Conservation (phyloP, 805 yeast genomes). For the Lachancea nothofagi region DNA sequence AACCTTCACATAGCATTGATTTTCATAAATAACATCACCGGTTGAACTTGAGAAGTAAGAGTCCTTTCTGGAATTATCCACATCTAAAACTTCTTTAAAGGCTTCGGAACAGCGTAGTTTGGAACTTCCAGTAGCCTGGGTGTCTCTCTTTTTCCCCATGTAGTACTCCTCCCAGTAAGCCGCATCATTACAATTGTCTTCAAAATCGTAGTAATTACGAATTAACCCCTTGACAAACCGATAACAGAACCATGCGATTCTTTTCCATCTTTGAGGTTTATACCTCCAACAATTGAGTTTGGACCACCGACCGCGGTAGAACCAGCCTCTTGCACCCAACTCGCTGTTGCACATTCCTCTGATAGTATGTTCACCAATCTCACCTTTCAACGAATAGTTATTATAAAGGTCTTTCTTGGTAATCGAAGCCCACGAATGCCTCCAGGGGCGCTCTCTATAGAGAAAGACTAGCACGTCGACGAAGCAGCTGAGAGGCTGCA, state of each 20-base stretch:
- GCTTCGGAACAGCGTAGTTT: slow-evolving; percentile 6
- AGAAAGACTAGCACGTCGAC: slow-evolving; percentile 73
- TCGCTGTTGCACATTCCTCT: slow-evolving; percentile 20
- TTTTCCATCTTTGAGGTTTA: slow-evolving; percentile 22
- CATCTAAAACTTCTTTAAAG: slow-evolving; percentile 6
- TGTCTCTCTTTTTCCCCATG: slow-evolving; percentile 3
- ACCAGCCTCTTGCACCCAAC: slow-evolving; percentile 31
- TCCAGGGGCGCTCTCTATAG: slow-evolving; percentile 78
- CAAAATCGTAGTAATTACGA: slow-evolving; percentile 14
- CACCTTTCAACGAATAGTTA: slow-evolving; percentile 22
- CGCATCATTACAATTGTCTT: slow-evolving; percentile 27
- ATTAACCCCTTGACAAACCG: slow-evolving; percentile 18
- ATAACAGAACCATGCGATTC: slow-evolving; percentile 23
- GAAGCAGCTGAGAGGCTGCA: slow-evolving; percentile 75
- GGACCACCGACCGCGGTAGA: slow-evolving; percentile 26
- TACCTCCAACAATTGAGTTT: slow-evolving; percentile 28
- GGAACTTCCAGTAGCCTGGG: neutral
- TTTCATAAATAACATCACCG: slow-evolving; percentile 2
- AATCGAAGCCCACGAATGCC: slow-evolving; percentile 34
- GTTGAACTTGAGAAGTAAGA: slow-evolving; percentile 8
- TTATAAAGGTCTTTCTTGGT: slow-evolving; percentile 21
- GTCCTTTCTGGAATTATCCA: slow-evolving; percentile 1
- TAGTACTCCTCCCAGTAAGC: slow-evolving; percentile 22
- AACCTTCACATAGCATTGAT: slow-evolving; percentile 12
- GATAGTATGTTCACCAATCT: slow-evolving; percentile 24